Evolutionary conservation across 345 rosid genomes (phyloP).

Genomic region (Populus simonii): DNA sequence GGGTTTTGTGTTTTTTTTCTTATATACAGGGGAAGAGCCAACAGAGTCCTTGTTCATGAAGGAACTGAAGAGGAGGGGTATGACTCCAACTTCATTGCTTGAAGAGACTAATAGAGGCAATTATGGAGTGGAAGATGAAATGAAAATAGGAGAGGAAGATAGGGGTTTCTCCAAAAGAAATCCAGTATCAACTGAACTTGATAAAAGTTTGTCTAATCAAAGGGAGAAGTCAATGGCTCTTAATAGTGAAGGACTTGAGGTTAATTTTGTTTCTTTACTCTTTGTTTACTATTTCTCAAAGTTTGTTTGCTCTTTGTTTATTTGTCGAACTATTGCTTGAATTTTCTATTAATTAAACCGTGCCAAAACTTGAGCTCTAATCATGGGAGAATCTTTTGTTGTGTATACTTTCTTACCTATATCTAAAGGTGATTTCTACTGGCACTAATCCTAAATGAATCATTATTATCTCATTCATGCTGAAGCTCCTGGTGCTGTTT

Average conservation of each 20-base stretch:
- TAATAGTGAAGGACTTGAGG: slow-evolving; percentile 99
- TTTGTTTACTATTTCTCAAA: neutral
- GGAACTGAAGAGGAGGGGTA: slow-evolving; percentile 86
- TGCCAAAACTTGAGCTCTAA: neutral
- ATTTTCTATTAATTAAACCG: neutral
- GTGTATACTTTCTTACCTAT: neutral
- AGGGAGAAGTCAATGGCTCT: slow-evolving; percentile 80
- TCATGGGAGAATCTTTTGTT: neutral
- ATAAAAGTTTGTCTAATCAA: slow-evolving; percentile 60
- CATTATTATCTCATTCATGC: neutral
- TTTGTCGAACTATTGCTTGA: neutral
- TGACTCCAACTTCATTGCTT: slow-evolving; percentile 82
- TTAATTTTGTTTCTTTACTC: slow-evolving; percentile 16
- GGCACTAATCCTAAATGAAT: neutral
- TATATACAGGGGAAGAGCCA: slow-evolving; percentile 72
- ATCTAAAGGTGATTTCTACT: neutral
- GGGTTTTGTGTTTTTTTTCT: neutral
- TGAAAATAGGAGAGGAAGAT: slow-evolving; percentile 46
- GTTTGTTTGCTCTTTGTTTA: neutral
- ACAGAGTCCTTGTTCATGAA: slow-evolving; percentile 94
- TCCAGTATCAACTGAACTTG: slow-evolving; percentile 59
- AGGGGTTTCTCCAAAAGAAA: slow-evolving; percentile 55
- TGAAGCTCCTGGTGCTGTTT: neutral
- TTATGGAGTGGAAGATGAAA: slow-evolving; percentile 51
- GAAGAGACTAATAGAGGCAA: slow-evolving; percentile 50